Evolutionary conservation across 495 filamentous ascomycete species (phyloP).

Genomic region (Trypethelium eluteriae): DNA sequence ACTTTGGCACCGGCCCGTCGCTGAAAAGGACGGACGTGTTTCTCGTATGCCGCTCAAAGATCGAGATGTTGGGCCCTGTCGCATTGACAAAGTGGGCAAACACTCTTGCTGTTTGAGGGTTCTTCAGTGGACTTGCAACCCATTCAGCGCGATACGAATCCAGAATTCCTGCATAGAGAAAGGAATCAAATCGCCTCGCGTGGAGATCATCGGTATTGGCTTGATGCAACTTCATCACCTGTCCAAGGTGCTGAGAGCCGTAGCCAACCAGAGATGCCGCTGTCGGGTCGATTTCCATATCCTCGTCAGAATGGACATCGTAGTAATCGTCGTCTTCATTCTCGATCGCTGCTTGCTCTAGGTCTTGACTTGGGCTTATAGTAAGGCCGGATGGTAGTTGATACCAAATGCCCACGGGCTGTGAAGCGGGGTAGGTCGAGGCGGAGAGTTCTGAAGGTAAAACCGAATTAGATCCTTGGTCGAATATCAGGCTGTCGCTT

Average conservation of each 20-base stretch:
- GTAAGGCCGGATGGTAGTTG: constrained; percentile 14
- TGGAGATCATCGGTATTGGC: constrained; percentile 45
- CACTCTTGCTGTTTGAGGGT: constrained; percentile 72
- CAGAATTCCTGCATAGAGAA: constrained; percentile 66
- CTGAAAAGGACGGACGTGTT: constrained; percentile 68
- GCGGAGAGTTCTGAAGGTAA: neutral
- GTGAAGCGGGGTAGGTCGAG: neutral
- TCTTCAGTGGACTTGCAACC: constrained; percentile 70
- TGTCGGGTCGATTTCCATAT: constrained; percentile 48
- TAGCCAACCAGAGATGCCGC: constrained; percentile 30
- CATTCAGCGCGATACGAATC: constrained; percentile 68
- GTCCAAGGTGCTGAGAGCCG: constrained; percentile 36
- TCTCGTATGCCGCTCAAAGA: constrained; percentile 76
- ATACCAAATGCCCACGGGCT: constrained; percentile 13
- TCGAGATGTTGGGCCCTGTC: constrained; percentile 76
- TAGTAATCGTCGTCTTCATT: constrained; percentile 52
- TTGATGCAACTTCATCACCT: constrained; percentile 38
- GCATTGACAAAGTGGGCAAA: constrained; percentile 91
- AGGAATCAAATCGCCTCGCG: constrained; percentile 55
- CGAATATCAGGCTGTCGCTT: constrained; percentile 2
- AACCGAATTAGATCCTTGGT: constrained; percentile 4
- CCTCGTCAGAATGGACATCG: constrained; percentile 63
- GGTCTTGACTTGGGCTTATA: constrained; percentile 30
- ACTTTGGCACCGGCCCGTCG: constrained; percentile 54
- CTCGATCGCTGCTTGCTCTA: constrained; percentile 39